Percentiles rank a stretch among this genome's conserved stretches.
These are phyloP conservation scores for Fagopyrum tataricum DNA, from an alignment of 148 eudicot species.

Conservation along the genomic window DNA sequence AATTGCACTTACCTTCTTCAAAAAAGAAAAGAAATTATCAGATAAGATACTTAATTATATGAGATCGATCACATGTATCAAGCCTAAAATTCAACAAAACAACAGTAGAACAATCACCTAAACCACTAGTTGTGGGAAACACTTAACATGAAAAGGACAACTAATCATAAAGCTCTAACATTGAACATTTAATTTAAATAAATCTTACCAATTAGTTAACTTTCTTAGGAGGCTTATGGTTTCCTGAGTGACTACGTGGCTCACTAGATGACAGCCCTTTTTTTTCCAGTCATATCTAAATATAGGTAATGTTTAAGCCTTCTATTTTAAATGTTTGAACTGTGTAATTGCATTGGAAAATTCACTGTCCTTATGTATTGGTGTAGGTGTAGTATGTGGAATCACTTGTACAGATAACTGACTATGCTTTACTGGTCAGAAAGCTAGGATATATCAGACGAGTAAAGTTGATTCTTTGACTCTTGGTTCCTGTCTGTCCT, in stretches of 20 bases:
- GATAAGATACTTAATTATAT: too few relatives aligned
- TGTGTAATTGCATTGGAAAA: neutral
- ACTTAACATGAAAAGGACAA: neutral
- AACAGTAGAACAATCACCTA: neutral
- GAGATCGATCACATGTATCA: neutral
- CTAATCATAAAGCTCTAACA: neutral
- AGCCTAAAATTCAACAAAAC: neutral
- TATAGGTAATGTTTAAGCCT: neutral
- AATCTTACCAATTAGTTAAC: neutral
- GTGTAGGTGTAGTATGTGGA: neutral
- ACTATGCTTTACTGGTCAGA: neutral
- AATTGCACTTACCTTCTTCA: too few relatives aligned
- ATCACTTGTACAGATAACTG: neutral
- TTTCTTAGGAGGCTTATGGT: neutral
- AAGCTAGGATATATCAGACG: neutral
- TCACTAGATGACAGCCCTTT: neutral
- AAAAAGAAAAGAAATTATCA: too few relatives aligned
- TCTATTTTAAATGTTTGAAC: neutral
- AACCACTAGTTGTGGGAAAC: neutral
- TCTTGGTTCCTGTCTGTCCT: neutral
- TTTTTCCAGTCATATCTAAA: conserved; percentile 1
- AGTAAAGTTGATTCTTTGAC: neutral
- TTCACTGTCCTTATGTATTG: too few relatives aligned
- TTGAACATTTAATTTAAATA: neutral
- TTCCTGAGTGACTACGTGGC: conserved; percentile 5